These are phyloP conservation scores for Fraxinus anomala DNA, from an alignment of 257 asterid species.

Conservation along the genomic window DNA sequence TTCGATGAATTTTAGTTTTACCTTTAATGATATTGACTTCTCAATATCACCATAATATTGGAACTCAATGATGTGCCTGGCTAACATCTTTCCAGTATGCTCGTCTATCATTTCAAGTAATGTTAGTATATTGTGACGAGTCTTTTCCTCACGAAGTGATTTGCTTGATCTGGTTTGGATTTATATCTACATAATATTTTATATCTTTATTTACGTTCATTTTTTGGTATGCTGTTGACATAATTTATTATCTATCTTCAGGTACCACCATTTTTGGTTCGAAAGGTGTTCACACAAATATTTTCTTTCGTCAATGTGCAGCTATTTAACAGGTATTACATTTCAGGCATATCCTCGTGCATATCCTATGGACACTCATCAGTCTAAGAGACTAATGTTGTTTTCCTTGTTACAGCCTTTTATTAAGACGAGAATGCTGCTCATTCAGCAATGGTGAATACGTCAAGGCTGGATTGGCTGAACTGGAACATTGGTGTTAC, in stretches of 20 bases:
- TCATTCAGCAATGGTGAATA: constrained; percentile 98
- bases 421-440: constrained; percentile 98
- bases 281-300: constrained; percentile 89
- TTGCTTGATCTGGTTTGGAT: background rate
- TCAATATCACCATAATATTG: background rate
- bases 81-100: background rate
- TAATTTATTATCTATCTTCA: constrained; percentile 35
- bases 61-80: background rate
- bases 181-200: background rate
- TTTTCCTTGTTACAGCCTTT: constrained; percentile 55
- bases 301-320: constrained; percentile 97
- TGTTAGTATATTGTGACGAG: background rate
- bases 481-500: constrained; percentile 99
- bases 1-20: background rate
- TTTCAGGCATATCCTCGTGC: constrained; percentile 13
- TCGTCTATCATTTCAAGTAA: background rate
- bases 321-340: constrained; percentile 83
- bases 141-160: background rate
- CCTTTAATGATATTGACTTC: background rate
- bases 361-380: constrained; percentile 15
- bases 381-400: constrained; percentile 17
- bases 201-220: constrained; percentile 19
- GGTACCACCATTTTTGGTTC: constrained; percentile 97
- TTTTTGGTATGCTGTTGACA: constrained; percentile 14
- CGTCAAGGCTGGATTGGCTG: constrained; percentile 98